phyloP scores from a whole-genome alignment of 2,329 filamentous ascomycete genomes.

The Fusarium palustre region DNA sequence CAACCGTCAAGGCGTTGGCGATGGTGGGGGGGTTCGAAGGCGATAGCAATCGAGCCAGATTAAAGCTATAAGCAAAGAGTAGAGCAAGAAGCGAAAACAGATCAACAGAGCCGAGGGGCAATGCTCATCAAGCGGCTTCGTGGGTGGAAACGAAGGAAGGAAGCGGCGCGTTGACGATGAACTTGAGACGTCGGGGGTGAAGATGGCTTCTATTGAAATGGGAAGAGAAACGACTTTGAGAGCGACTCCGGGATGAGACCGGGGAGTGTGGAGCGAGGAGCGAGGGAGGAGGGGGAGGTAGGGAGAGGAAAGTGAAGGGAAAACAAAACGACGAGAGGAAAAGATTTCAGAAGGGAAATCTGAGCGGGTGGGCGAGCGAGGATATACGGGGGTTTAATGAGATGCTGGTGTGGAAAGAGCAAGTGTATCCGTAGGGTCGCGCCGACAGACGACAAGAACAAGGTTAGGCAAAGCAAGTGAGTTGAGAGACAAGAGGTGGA shows the following conservation, averaged over 20 bases:
- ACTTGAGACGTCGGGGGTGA: conserved; percentile 43
- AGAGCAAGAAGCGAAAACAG: conserved; percentile 47
- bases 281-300: conserved; percentile 43
- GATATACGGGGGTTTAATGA: conserved; percentile 53
- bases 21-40: conserved; percentile 49
- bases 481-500: conserved; percentile 31
- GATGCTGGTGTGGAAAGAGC: conserved; percentile 43
- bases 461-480: conserved; percentile 28
- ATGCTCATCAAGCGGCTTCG: conserved; percentile 47
- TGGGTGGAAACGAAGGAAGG: conserved; percentile 47
- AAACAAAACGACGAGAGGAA: conserved; percentile 48
- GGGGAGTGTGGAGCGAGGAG: conserved; percentile 51
- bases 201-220: conserved; percentile 43
- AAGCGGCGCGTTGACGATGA: conserved; percentile 36
- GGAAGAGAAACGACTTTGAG: conserved; percentile 45
- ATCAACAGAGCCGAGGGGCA: conserved; percentile 45
- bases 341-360: conserved; percentile 49
- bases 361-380: conserved; percentile 39
- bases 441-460: conserved; percentile 29
- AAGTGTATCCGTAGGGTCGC: conserved; percentile 27
- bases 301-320: conserved; percentile 47
- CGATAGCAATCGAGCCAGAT: conserved; percentile 51
- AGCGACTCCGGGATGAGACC: conserved; percentile 49
- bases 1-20: conserved; percentile 57
- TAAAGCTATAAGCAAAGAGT: conserved; percentile 59